A percentile compares a stretch with the other conserved stretches of the same genome.
phyloP scores from a whole-genome alignment of 768 basidiomycete genomes.

The Heimioporus sp. region DNA sequence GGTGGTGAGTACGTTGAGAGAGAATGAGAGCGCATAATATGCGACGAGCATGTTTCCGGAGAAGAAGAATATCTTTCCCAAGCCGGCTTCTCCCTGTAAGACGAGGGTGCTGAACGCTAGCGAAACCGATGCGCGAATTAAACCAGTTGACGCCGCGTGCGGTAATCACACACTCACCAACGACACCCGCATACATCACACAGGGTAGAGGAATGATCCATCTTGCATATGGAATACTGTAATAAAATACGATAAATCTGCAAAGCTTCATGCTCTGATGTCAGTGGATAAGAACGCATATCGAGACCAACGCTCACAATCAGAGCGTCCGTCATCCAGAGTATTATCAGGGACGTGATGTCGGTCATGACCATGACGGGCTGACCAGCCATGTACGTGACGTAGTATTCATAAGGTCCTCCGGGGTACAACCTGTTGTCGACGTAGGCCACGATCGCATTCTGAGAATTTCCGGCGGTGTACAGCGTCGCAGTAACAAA shows the following conservation, averaged over 20 bases:
- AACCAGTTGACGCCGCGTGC: not conserved
- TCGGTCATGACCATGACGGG: slow-evolving; percentile 23
- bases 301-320: slow-evolving; percentile 16
- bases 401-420: slow-evolving; percentile 25
- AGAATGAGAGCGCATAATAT: slow-evolving; percentile 24
- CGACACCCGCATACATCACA: slow-evolving; percentile 22
- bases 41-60: slow-evolving; percentile 20
- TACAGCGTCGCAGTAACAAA: slow-evolving; percentile 29
- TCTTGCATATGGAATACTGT: slow-evolving; percentile 15
- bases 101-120: slow-evolving; percentile 21
- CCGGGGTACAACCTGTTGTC: slow-evolving; percentile 27
- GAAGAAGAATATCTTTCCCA: slow-evolving; percentile 19
- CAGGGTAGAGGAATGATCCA: slow-evolving; percentile 27
- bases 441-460: slow-evolving; percentile 28
- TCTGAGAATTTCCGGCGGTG: slow-evolving; percentile 27
- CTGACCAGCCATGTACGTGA: slow-evolving; percentile 25
- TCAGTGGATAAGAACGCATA: not conserved
- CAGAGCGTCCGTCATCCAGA: slow-evolving; percentile 30
- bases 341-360: slow-evolving; percentile 20
- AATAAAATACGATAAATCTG: slow-evolving; percentile 25
- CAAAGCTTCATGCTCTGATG: slow-evolving; percentile 9
- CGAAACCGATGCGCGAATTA: not conserved
- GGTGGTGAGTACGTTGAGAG: slow-evolving; percentile 23
- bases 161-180: slow-evolving; percentile 13
- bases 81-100: slow-evolving; percentile 14